A percentile compares a stretch with the other conserved stretches of the same genome.
Conservation (phyloP, 148 eudicot genomes). For the Vaccinium macrocarpon region DNA sequence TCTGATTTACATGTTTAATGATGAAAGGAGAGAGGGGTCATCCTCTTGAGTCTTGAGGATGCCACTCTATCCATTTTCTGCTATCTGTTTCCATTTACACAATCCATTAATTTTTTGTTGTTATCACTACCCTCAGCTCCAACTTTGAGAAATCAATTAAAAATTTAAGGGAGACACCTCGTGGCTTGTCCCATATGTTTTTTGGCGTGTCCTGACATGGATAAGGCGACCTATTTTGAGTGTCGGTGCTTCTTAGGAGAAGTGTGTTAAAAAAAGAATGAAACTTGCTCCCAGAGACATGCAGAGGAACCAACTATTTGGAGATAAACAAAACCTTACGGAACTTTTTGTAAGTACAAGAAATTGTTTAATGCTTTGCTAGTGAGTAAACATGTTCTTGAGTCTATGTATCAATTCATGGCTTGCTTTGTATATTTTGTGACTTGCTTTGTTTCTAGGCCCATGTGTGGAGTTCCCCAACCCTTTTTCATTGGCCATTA, state of each 20-base stretch:
- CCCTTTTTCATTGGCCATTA: neutral
- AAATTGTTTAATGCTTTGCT: slow-evolving; percentile 5
- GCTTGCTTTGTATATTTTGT: neutral
- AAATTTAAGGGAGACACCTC: too few species aligned
- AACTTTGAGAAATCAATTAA: neutral
- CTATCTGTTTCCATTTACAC: neutral
- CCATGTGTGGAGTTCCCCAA: neutral
- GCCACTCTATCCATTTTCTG: neutral
- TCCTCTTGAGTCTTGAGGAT: neutral
- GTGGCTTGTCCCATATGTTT: too few species aligned
- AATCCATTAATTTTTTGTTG: neutral
- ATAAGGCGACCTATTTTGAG: too few species aligned
- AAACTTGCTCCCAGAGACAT: neutral
- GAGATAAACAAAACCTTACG: neutral
- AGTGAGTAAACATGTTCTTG: neutral
- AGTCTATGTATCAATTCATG: neutral
- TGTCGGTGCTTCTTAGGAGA: neutral
- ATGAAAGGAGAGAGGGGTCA: neutral
- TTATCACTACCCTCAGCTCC: slow-evolving; percentile 1
- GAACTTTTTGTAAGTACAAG: neutral
- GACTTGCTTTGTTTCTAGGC: neutral
- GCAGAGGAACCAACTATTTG: neutral
- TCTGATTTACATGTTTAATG: neutral
- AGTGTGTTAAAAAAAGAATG: neutral
- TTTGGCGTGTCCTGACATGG: too few species aligned